These are phyloP conservation scores for Paramecium bursaria DNA, from an alignment of 73 alveolate genomes.

Conservation along the genomic window DNA sequence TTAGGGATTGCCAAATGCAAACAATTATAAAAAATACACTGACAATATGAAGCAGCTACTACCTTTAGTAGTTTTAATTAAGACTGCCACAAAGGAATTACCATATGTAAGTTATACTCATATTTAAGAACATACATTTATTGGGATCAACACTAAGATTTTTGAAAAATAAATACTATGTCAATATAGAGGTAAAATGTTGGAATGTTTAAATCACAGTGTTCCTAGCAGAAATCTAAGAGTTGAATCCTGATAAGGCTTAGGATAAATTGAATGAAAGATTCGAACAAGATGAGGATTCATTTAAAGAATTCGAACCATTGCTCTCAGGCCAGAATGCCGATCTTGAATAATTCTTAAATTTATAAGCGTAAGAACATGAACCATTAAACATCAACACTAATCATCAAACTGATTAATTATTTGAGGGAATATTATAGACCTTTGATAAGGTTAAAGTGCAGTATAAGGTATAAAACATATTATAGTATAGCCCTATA, in stretches of 20 bases:
- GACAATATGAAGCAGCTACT: neutral
- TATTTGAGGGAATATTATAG: conserved; percentile 5
- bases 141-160: neutral
- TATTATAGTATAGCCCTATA: too few species aligned
- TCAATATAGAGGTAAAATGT: neutral
- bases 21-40: neutral
- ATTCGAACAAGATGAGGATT: neutral
- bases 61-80: neutral
- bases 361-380: conserved; percentile 14
- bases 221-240: neutral
- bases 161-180: neutral
- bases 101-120: neutral
- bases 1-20: neutral
- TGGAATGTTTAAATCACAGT: conserved; percentile 8
- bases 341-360: too few species aligned
- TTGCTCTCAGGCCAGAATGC: neutral
- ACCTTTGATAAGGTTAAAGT: conserved; percentile 14
- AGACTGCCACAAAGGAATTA: neutral
- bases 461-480: neutral
- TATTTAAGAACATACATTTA: neutral
- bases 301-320: neutral
- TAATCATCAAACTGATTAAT: neutral
- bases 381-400: conserved; percentile 9
- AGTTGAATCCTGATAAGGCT: neutral
- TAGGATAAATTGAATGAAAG: neutral